Base-by-base conservation (phyloP, 2,329 filamentous ascomycete genomes). In the Dendryphion nanum region DNA sequence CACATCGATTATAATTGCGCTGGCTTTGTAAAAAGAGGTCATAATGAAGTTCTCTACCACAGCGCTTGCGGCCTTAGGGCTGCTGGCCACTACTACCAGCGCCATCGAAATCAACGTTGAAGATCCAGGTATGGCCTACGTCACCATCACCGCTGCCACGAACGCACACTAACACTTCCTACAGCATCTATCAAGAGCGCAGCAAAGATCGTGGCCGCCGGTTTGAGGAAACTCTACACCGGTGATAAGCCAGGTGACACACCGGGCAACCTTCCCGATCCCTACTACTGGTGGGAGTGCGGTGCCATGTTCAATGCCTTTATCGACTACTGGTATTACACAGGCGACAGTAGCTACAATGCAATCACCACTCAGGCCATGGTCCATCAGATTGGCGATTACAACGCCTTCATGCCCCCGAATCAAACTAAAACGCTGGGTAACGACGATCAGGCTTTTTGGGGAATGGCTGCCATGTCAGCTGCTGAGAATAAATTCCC, bases 381-480 rank as follows among this genome's bases (percentile, higher is more conserved):
- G 51, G 73, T 89, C 32, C 82, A 78, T 59, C 89, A 95, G 64
- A 80, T 83, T 37, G 87, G 87, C 37, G 75, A 79, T 2, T 75
- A 85, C 55, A 71, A 80, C 40, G 83, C 91, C 57, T 93, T 85
- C 61, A 90, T 91, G 81, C 85, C 88, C 4, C 72, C 75, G 1
- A 86, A 86, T 53, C 82, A 86, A 64, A 85, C 81, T 6, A 66
- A 61, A 40, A 62, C 63, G 12, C 53, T 66, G 20, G 77, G 76
- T 43, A 79, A 80, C 48, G 77, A 80, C 36, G 77, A 80, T 46
- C 77, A 81, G 53, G 70, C 64, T 8, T 79, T 80, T 50, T 81
- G 77, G 77, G 77, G 68, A 4, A 75, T 79, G 55, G 71, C 74
- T 16, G 77, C 76, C 24, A 74, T 81, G 75, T 70, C 74, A 7